Base-by-base conservation (phyloP, 176 grass and related monocot species). In the Tillandsia leiboldiana region DNA sequence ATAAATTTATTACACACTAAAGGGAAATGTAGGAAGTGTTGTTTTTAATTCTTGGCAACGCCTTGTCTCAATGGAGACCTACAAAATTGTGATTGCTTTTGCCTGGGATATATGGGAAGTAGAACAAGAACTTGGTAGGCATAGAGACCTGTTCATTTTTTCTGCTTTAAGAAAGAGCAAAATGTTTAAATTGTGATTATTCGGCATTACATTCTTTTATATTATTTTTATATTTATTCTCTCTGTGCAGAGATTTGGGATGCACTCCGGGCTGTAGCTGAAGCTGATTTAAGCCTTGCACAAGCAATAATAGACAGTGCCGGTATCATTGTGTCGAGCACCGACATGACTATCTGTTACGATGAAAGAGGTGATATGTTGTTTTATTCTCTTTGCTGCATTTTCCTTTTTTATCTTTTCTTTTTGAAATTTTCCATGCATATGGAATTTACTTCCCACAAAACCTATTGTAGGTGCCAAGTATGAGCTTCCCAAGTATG, bases 221-320 rank as follows among this genome's bases (percentile, higher is more conserved):
- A 50, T 53, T 17, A 56, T 78, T 18, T 50, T 63, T 66, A 48
- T 50, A 53, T 1, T 3, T 15, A 33, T 72, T 11, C 81, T 53
- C 66, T 57, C 73, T 50, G 28, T 51, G 33, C 80, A 97, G 89
- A 97, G 65, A 97, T 97, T 84, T 97, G 93, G 93, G 89, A 97
- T 56, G 89, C 93, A 18, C 88, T 97, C 74, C 74, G 74, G 83
- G 93, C 84, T 63, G 89, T 89, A 70, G 84, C 86, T 74, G 93
- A 92, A 68, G 79, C 86, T 79, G 93, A 92, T 54, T 61, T 87
- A 76, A 72, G 67, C 27, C 89, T 96, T 71, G 86, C 86, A 49
- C 86, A 96, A 78, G 76, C 77, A 67, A 92, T 96, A 92, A 82
- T 96, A 71, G 89, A 92, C 64, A 92, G 89, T 67, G 93, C 93